These are phyloP conservation scores for Ceratobasidium sp. DNA, from an alignment of 1,284 basidiomycete genomes.

Conservation along the genomic window DNA sequence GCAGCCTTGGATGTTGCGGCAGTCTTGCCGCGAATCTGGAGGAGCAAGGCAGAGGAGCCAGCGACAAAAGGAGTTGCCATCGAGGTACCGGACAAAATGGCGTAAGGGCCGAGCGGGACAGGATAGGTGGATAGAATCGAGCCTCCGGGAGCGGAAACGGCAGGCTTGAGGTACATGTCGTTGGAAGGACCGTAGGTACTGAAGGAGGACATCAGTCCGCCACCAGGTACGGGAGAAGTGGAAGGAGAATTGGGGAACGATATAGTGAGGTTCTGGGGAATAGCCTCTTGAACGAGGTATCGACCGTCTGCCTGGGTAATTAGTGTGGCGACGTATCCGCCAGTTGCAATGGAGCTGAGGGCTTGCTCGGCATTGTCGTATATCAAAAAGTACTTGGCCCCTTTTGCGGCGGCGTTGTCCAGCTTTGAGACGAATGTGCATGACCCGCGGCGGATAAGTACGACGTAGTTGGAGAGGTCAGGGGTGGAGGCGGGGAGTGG, in stretches of 20 bases:
- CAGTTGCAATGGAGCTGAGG: conserved; percentile 22
- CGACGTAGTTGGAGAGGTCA: conserved; percentile 57
- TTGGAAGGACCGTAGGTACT: conserved; percentile 65
- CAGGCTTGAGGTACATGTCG: conserved; percentile 65
- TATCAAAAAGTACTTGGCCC: conserved; percentile 57
- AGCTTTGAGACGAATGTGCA: conserved; percentile 60
- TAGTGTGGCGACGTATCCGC: conserved; percentile 36
- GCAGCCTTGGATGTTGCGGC: conserved; percentile 52
- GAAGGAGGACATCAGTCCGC: conserved; percentile 65
- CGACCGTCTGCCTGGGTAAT: conserved; percentile 40
- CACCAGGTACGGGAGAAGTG: conserved; percentile 54
- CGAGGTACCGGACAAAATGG: conserved; percentile 53
- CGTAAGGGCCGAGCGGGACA: conserved; percentile 52
- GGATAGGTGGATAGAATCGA: conserved; percentile 67
- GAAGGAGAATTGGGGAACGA: conserved; percentile 56
- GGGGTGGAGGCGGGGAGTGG: conserved; percentile 61
- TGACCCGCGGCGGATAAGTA: conserved; percentile 60
- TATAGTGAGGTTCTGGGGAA: conserved; percentile 52
- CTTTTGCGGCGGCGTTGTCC: conserved; percentile 59
- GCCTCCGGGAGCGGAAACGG: conserved; percentile 65
- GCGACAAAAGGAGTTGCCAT: conserved; percentile 63
- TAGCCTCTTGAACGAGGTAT: conserved; percentile 54
- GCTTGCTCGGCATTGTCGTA: conserved; percentile 49
- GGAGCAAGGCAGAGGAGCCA: conserved; percentile 68
- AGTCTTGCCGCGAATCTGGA: conserved; percentile 60